Percentiles rank a stretch among this genome's conserved stretches.
Evolutionary conservation across 2,329 filamentous ascomycete species (phyloP).

Genomic region (Bretziella fagacearum): DNA sequence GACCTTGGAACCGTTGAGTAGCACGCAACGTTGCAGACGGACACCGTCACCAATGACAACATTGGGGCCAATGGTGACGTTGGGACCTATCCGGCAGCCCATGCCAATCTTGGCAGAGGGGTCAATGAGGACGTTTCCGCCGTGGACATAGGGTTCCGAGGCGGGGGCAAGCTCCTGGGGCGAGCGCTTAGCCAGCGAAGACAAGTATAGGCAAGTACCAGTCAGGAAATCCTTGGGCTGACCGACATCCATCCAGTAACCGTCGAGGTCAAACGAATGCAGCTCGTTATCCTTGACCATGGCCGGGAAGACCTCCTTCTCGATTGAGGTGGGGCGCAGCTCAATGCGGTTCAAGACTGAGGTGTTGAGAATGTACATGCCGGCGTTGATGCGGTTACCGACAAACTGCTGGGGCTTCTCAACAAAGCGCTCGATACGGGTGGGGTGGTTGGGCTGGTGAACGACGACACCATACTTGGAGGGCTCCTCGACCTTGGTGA

Average conservation of each 20-base stretch:
- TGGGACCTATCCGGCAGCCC: slow-evolving; percentile 95
- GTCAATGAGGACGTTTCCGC: slow-evolving; percentile 91
- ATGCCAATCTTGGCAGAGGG: slow-evolving; percentile 90
- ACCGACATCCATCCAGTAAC: slow-evolving; percentile 99
- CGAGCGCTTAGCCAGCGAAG: slow-evolving; percentile 75
- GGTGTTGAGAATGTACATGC: slow-evolving; percentile 95
- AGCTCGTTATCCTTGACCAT: slow-evolving; percentile 79
- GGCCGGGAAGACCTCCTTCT: slow-evolving; percentile 96
- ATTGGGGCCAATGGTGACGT: slow-evolving; percentile 87
- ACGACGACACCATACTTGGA: slow-evolving; percentile 98
- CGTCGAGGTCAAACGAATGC: slow-evolving; percentile 90
- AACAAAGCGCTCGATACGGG: slow-evolving; percentile 93
- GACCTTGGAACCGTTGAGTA: slow-evolving; percentile 78
- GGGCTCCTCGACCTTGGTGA: slow-evolving; percentile 97
- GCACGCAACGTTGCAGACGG: slow-evolving; percentile 77
- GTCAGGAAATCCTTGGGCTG: slow-evolving; percentile 97
- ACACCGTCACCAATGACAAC: slow-evolving; percentile 90
- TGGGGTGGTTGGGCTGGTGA: slow-evolving; percentile 81
- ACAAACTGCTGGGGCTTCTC: slow-evolving; percentile 99
- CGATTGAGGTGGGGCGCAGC: slow-evolving; percentile 88
- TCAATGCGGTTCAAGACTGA: slow-evolving; percentile 83
- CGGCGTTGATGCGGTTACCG: slow-evolving; percentile 95
- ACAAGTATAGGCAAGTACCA: slow-evolving; percentile 90
- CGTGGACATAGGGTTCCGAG: slow-evolving; percentile 66
- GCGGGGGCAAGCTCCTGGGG: slow-evolving; percentile 65